Evolutionary conservation across 129 eudicot genomes (phyloP).

Genomic region (Tagetes erecta): DNA sequence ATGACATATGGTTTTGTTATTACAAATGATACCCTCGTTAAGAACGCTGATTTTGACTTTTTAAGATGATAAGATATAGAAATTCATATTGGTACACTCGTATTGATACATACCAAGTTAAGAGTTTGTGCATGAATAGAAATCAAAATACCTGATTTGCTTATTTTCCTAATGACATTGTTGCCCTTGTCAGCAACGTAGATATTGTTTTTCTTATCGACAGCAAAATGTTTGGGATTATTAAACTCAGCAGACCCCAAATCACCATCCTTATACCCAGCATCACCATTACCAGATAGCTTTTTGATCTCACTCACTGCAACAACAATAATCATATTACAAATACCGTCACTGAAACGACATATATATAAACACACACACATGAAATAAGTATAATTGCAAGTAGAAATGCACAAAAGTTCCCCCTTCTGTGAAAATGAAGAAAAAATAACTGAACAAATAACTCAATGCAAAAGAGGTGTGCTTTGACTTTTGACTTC

Average conservation of each 20-base stretch:
- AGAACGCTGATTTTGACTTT: neutral
- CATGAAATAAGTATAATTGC: slow-evolving; percentile 14
- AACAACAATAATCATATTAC: slow-evolving; percentile 19
- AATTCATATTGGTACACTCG: neutral
- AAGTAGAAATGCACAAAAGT: slow-evolving; percentile 12
- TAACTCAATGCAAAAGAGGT: neutral
- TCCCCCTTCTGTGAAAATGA: neutral
- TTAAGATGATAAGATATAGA: neutral
- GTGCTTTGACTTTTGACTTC: neutral
- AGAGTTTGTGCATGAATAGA: neutral
- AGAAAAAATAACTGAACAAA: neutral
- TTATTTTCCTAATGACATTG: slow-evolving; percentile 71
- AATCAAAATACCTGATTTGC: slow-evolving; percentile 56
- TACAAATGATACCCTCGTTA: slow-evolving; percentile 13
- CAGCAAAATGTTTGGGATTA: slow-evolving; percentile 69
- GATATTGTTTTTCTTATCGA: slow-evolving; percentile 70
- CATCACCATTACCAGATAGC: slow-evolving; percentile 58
- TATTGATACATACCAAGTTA: neutral
- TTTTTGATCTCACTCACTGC: slow-evolving; percentile 53
- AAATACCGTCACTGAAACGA: neutral
- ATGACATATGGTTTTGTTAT: neutral
- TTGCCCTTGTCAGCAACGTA: slow-evolving; percentile 78
- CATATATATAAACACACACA: neutral
- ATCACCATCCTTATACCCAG: slow-evolving; percentile 69
- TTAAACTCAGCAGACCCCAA: slow-evolving; percentile 63